Evolutionary conservation across 2,329 filamentous ascomycete genomes (phyloP), one percentile per base, ranked within the genome.

Genomic region (Anthostomella pinea): DNA sequence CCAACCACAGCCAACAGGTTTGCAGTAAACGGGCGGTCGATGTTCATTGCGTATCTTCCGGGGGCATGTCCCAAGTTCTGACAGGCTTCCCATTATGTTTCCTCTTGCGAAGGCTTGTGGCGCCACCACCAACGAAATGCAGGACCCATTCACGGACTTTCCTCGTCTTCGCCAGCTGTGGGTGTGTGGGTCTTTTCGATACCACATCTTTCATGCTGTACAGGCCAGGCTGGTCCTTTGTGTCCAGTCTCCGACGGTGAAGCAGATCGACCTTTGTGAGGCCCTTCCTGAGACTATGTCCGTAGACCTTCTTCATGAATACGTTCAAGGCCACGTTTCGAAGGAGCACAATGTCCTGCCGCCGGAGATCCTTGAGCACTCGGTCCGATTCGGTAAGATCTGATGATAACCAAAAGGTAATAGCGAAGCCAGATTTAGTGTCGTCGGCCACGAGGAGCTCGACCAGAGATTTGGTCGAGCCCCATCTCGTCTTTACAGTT

Each of bases 371-470:
- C 16, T 40, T 50, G n/a, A 61, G 29, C n/a, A 46, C 38, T 2
- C 28, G 28, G 22, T 47, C 46, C 3, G 48, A 15, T 7, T 49
- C 48, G 18, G 29, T 41, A 2, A 59, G 25, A 52, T 61, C 41
- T 67, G 62, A 26, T 49, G 46, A 48, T 2, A 95, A 67, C 91
- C 91, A 97, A 58, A 95, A 88, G 3, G 85, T 90, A 37, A 96
- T 71, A 18, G 74, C 79, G 63, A 96, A 95, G 3, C 84, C 85
- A 0, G 86, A 78, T 46, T 74, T 78, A 0, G 89, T 95, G 33
- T 95, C 86, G 59, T 97, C 91, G 5, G 86, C 90, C 1, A 96
- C 79, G 1, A 90, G 68, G 2, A 93, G 62, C 60, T 95, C 88
- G 25, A 91, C 67, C 3, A 95, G 71, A 5, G 85, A 76, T 33